Conservation (phyloP, 2,329 filamentous ascomycete species). For the Botrytis sinoallii region DNA sequence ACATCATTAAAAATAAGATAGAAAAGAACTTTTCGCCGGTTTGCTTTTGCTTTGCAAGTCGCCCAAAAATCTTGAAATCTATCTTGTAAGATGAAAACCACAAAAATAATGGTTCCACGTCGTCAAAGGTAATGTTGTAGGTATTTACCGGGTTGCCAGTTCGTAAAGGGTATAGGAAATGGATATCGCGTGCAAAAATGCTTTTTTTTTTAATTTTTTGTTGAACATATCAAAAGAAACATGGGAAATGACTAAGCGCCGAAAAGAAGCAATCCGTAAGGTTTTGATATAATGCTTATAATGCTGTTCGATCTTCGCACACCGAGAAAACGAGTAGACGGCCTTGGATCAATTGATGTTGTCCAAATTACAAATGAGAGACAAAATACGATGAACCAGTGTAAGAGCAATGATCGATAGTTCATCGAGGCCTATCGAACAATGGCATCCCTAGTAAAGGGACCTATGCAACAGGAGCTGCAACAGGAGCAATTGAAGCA, state of each 20-base stretch:
- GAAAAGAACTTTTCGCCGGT: slow-evolving; percentile 10
- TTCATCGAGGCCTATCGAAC: slow-evolving; percentile 37
- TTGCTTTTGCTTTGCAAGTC: slow-evolving; percentile 1
- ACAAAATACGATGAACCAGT: slow-evolving; percentile 33
- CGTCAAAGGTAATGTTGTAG: slow-evolving; percentile 33
- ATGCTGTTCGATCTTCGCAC: slow-evolving; percentile 28
- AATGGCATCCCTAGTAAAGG: slow-evolving; percentile 33
- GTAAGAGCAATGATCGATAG: slow-evolving; percentile 32
- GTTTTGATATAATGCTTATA: slow-evolving; percentile 24
- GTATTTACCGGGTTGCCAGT: slow-evolving; percentile 38
- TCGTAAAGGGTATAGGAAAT: slow-evolving; percentile 36
- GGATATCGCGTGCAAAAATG: slow-evolving; percentile 35
- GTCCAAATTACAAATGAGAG: slow-evolving; percentile 36
- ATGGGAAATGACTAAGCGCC: slow-evolving; percentile 36
- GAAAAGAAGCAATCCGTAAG: slow-evolving; percentile 34
- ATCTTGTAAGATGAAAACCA: slow-evolving; percentile 19
- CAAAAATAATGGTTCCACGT: slow-evolving; percentile 26
- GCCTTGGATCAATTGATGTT: slow-evolving; percentile 29
- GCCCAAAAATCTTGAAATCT: slow-evolving; percentile 13
- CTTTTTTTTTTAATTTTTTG: slow-evolving; percentile 30
- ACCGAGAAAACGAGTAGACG: slow-evolving; percentile 35
- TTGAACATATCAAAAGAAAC: slow-evolving; percentile 32
- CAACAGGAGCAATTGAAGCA: slow-evolving; percentile 43
- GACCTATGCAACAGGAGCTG: slow-evolving; percentile 28
- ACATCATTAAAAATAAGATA: slow-evolving; percentile 20